phyloP scores from a whole-genome alignment of 176 grass and related monocot species.

The Elymus sibiricus region DNA sequence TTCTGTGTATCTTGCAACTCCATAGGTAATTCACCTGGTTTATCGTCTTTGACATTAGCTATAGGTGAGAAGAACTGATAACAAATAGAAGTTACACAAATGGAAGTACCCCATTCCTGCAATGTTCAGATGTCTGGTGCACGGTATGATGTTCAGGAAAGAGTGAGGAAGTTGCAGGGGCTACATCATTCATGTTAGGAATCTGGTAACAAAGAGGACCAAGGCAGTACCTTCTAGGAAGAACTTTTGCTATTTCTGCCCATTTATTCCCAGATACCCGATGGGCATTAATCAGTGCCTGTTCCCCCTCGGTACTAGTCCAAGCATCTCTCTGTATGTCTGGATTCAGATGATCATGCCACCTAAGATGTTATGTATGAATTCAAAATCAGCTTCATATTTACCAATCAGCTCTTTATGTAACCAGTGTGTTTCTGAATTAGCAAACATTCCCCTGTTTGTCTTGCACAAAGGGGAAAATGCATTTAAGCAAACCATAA shows the following conservation, averaged over 20 bases:
- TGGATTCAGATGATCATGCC: slow-evolving; percentile 99
- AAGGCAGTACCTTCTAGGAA: too few relatives aligned
- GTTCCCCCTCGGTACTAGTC: slow-evolving; percentile 80
- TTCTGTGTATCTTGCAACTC: too few relatives aligned
- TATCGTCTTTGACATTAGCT: too few relatives aligned
- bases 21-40: too few relatives aligned
- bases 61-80: too few relatives aligned
- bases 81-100: too few relatives aligned
- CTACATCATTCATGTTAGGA: too few relatives aligned
- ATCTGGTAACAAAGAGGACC: slow-evolving; percentile 45
- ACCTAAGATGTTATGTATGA: slow-evolving; percentile 46
- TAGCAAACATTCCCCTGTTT: not conserved
- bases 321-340: slow-evolving; percentile 91
- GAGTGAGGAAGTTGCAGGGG: slow-evolving; percentile 29
- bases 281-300: slow-evolving; percentile 75
- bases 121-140: slow-evolving; percentile 25
- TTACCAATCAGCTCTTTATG: not conserved
- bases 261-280: slow-evolving; percentile 35
- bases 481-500: not conserved
- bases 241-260: too few relatives aligned
- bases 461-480: not conserved
- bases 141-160: slow-evolving; percentile 24
- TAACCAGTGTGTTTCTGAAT: not conserved
- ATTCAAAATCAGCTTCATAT: slow-evolving; percentile 10
- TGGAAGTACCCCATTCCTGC: not conserved